Evolutionary conservation across 2,329 filamentous ascomycete species (phyloP), one percentile per base, ranked within the genome.

Genomic region (Botrytis cinerea): DNA sequence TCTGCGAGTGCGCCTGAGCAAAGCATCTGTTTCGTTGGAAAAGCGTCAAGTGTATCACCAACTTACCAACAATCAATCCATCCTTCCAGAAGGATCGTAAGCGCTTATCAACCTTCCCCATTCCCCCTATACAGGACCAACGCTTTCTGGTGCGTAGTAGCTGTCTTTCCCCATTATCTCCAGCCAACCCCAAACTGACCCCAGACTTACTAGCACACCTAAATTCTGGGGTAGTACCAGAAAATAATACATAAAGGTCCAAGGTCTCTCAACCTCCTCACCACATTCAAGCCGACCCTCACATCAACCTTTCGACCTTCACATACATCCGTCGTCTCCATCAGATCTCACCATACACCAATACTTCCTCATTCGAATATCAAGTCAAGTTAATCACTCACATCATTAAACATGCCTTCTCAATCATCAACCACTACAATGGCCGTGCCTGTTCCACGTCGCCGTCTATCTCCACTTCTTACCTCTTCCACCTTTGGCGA

Each of bases 391-490:
- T 38, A 9, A 32, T 25, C n/a, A 18, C 45, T 35, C n/a, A 59
- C 40, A 43, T 35, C 25, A 43, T 57, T 25, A 68, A 57, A 57
- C 54, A 79, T 79, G 78, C 77, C 78, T 74, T 78, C 79, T 38
- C 78, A 80, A 77, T 77, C 77, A 28, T 73, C 75, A 71, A 79
- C 78, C 43, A 72, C 76, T 12, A 73, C 59, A 14, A 75, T 81
- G 61, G 79, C 77, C 12, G 62, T 75, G 16, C 80, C 80, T 12
- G 70, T 87, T 57, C 80, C 80, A 14, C 85, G 87, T 77, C 84
- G 88, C 74, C 87, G 88, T 28, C 81, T 89, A 86, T 81, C 90
- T 32, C 78, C 79, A 72, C 74, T 80, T 71, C 73, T 80, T 72
- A 69, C 73, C 22, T 75, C 78, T 73, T 25, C 75, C 8, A 73